Conservation (phyloP, 1,284 basidiomycete species). For the Malassezia cuniculi region DNA sequence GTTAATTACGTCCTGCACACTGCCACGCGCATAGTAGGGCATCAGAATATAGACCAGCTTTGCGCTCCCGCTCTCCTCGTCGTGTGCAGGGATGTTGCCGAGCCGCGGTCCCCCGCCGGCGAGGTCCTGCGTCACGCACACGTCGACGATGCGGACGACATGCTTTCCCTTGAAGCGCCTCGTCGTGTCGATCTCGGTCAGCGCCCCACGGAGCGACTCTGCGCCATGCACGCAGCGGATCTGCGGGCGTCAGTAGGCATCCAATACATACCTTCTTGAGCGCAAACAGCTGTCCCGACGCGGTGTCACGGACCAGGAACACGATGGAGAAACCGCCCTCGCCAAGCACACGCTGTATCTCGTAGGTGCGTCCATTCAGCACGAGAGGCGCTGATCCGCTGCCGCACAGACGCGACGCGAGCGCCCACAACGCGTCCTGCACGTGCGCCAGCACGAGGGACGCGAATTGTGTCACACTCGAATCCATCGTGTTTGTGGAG, state of each 20-base stretch:
- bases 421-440: constrained; percentile 28
- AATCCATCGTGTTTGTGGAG: no score
- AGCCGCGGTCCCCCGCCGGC: constrained; percentile 17
- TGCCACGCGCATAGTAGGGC: constrained; percentile 67
- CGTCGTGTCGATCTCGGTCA: constrained; percentile 44
- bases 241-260: constrained; percentile 6
- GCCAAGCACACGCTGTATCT: constrained; percentile 35
- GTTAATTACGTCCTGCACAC: constrained; percentile 88
- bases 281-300: constrained; percentile 35
- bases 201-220: constrained; percentile 36
- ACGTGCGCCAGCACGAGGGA: no score
- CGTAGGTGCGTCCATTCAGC: constrained; percentile 34
- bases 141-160: constrained; percentile 41
- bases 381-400: constrained; percentile 22
- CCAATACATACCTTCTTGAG: constrained; percentile 35
- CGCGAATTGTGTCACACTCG: no score
- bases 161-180: constrained; percentile 40
- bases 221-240: constrained; percentile 43
- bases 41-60: constrained; percentile 53
- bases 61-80: constrained; percentile 21
- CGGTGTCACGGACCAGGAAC: constrained; percentile 35
- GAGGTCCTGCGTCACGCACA: constrained; percentile 38
- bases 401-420: constrained; percentile 28
- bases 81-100: constrained; percentile 26
- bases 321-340: constrained; percentile 36